These are phyloP conservation scores for Fragilaria radians DNA, from an alignment of 108 stramenopile species.

Conservation along the genomic window DNA sequence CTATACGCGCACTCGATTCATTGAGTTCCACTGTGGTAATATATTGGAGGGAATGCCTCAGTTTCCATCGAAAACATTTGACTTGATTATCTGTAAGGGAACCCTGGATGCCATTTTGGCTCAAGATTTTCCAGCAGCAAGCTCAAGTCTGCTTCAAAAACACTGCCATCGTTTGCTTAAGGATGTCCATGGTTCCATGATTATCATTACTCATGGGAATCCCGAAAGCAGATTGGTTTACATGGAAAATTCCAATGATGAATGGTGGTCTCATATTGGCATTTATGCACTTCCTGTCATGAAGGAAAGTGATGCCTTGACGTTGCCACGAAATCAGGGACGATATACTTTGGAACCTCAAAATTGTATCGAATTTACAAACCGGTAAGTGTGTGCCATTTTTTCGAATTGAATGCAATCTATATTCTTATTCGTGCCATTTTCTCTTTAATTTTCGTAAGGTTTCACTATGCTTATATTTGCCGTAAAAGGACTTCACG, in stretches of 20 bases:
- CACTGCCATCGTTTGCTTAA: constrained; percentile 60
- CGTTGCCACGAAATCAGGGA: too few relatives aligned
- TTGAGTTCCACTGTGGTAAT: constrained; percentile 65
- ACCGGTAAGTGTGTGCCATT: too few relatives aligned
- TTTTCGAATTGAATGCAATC: too few relatives aligned
- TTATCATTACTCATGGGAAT: constrained; percentile 57
- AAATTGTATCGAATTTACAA: too few relatives aligned
- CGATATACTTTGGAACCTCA: too few relatives aligned
- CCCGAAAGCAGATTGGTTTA: constrained; percentile 65
- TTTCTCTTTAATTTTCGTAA: too few relatives aligned
- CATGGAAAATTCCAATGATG: constrained; percentile 51
- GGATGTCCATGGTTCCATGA: constrained; percentile 52
- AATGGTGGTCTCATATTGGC: constrained; percentile 37
- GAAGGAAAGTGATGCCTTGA: not conserved
- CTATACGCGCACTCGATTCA: constrained; percentile 10
- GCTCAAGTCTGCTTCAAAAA: constrained; percentile 30
- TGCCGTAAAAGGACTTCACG: too few relatives aligned
- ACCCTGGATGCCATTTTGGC: constrained; percentile 73
- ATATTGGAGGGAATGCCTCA: constrained; percentile 51
- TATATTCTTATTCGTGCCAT: too few relatives aligned
- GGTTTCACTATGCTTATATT: too few relatives aligned
- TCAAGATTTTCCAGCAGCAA: constrained; percentile 31
- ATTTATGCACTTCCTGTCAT: constrained; percentile 20
- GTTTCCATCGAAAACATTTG: constrained; percentile 64
- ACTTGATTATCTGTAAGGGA: constrained; percentile 78